These are phyloP conservation scores for Populus tremula DNA, from an alignment of 345 rosid species.

Conservation along the genomic window DNA sequence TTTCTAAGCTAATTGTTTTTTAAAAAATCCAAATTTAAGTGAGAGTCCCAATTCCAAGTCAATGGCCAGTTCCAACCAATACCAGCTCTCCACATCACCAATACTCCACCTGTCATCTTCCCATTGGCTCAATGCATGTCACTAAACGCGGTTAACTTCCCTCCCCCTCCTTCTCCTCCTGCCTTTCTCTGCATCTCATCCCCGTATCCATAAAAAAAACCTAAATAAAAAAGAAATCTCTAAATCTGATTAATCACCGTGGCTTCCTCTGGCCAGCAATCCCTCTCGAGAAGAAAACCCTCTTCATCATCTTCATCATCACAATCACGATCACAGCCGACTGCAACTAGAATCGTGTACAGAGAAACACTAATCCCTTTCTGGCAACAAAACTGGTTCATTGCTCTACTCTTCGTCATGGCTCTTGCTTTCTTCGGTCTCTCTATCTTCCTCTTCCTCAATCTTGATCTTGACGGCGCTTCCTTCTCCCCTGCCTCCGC, in stretches of 20 bases:
- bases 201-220: not conserved
- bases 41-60: not conserved
- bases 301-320: constrained; percentile 32
- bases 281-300: constrained; percentile 55
- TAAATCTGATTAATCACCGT: constrained; percentile 42
- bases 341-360: constrained; percentile 26
- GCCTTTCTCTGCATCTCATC: not conserved
- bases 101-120: not conserved
- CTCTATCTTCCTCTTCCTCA: constrained; percentile 66
- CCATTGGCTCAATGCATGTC: not conserved
- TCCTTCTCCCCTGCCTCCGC: constrained; percentile 47
- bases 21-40: not conserved
- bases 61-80: not conserved
- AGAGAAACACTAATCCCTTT: constrained; percentile 44
- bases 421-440: constrained; percentile 66
- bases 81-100: not conserved
- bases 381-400: constrained; percentile 86
- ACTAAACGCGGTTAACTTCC: not conserved
- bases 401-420: constrained; percentile 62
- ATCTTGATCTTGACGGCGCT: constrained; percentile 45
- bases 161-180: not conserved
- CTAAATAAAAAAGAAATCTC: not conserved
- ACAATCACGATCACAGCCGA: constrained; percentile 11
- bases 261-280: constrained; percentile 74
- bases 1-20: too few species aligned